Evolutionary conservation across 148 eudicot genomes (phyloP), one percentile per base, ranked within the genome.

Genomic region (Fagopyrum esculentum): DNA sequence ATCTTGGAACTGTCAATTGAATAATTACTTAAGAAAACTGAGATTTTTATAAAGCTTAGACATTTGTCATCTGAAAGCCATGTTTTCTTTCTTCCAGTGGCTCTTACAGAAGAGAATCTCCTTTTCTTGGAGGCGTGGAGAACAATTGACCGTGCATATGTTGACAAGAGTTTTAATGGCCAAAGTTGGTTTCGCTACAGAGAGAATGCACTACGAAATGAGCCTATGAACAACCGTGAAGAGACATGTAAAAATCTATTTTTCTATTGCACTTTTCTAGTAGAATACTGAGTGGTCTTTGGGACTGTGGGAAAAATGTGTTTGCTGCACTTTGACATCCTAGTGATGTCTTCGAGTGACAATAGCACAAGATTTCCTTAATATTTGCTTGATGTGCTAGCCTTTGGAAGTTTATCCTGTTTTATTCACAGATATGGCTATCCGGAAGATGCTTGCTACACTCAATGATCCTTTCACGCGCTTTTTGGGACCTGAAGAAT

Each of bases 171-270:
- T 51, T 95, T 95, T 82, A 95, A 95, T 81, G 99, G 99, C 59
- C 97, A 95, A 83, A 95, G 97, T 82, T 95, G 99, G 99, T 92
- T 95, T 77, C 95, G 94, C 79, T 95, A 92, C 84, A 87, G 99
- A 83, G 99, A 92, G 82, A 87, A 87, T 77, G 97, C 97, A 50
- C 82, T 95, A 68, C 96, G 92, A 69, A 85, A 64, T 81, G 97
- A 90, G 76, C 99, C 99, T 29, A 95, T 92, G 99, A 92, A 83
- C 82, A 87, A 82, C 12, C 82, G 99, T 77, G 87, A 90, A 81
- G 90, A 95, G 81, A 95, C 99, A 73, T 95, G 99, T 95, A 90
- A 64, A 64, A 3, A 71, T 13, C 10, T 19, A 17, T 11, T 29
- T 43, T 45, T 71, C 22, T 22, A 2, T 71, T 8, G 8, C 47